Conservation (phyloP, 306 rosid genomes). For the Citrullus colocynthis region DNA sequence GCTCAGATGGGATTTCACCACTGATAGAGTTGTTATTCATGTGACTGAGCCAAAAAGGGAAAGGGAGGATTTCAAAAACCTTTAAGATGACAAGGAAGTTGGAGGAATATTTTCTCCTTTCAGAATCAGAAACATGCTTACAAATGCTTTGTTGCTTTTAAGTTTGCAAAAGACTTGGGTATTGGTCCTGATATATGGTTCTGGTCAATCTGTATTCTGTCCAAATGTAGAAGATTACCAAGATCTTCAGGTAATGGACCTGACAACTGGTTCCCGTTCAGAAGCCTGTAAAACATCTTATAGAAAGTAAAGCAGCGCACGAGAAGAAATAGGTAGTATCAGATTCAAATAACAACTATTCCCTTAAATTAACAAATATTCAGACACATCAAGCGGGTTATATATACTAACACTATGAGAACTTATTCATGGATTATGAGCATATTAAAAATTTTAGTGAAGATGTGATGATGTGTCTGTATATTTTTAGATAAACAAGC, state of each 20-base stretch:
- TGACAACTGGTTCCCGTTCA: conserved; percentile 65
- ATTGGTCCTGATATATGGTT: conserved; percentile 61
- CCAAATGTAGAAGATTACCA: conserved; percentile 56
- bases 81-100: background rate
- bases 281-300: conserved; percentile 37
- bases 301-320: background rate
- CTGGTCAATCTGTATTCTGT: conserved; percentile 62
- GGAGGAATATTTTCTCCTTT: background rate
- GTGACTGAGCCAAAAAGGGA: conserved; percentile 51
- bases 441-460: background rate
- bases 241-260: conserved; percentile 78
- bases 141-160: conserved; percentile 56
- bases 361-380: background rate
- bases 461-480: background rate
- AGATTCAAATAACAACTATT: background rate
- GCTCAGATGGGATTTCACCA: conserved; percentile 67
- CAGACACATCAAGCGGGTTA: background rate
- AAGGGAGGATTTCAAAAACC: background rate
- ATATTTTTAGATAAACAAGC: background rate
- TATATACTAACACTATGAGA: background rate
- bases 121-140: conserved; percentile 33
- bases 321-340: background rate
- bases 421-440: background rate
- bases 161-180: conserved; percentile 61
- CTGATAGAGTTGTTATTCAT: conserved; percentile 96